A percentile compares a stretch with the other conserved stretches of the same genome.
These are phyloP conservation scores for Cryphonectria parasitica DNA, from an alignment of 2,329 filamentous ascomycete species.

Conservation along the genomic window DNA sequence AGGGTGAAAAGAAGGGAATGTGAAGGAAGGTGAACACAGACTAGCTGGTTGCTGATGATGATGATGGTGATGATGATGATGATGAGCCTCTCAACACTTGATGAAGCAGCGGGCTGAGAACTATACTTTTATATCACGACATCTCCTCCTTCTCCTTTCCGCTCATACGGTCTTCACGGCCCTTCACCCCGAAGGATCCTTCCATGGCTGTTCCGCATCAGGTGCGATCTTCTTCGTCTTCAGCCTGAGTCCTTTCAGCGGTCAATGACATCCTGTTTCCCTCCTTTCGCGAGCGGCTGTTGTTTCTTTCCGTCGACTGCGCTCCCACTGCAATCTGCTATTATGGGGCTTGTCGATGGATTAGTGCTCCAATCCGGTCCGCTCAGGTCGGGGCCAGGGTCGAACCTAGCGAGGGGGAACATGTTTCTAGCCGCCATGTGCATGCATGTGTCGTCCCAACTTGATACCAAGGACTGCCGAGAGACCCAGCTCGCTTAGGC, in stretches of 20 bases:
- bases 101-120: slow-evolving; percentile 8
- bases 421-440: slow-evolving; percentile 25
- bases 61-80: slow-evolving; percentile 24
- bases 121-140: slow-evolving; percentile 22
- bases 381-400: neutral
- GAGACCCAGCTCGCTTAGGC: slow-evolving; percentile 15
- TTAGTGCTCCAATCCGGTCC: slow-evolving; percentile 10
- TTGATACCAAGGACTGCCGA: neutral
- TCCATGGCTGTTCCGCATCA: neutral
- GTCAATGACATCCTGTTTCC: neutral
- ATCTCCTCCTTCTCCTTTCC: neutral
- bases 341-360: slow-evolving; percentile 11
- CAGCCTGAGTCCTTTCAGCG: slow-evolving; percentile 6
- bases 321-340: slow-evolving; percentile 27
- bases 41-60: slow-evolving; percentile 18
- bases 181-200: slow-evolving; percentile 1
- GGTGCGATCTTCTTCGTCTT: neutral
- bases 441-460: slow-evolving; percentile 19
- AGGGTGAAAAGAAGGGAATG: slow-evolving; percentile 20
- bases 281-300: neutral
- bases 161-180: neutral
- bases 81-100: slow-evolving; percentile 10
- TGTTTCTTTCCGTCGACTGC: slow-evolving; percentile 7
- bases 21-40: slow-evolving; percentile 20
- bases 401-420: neutral